Percentiles rank a stretch among this genome's conserved stretches.
Evolutionary conservation across 306 rosid species (phyloP).

Genomic region (Rubus parviflorus): DNA sequence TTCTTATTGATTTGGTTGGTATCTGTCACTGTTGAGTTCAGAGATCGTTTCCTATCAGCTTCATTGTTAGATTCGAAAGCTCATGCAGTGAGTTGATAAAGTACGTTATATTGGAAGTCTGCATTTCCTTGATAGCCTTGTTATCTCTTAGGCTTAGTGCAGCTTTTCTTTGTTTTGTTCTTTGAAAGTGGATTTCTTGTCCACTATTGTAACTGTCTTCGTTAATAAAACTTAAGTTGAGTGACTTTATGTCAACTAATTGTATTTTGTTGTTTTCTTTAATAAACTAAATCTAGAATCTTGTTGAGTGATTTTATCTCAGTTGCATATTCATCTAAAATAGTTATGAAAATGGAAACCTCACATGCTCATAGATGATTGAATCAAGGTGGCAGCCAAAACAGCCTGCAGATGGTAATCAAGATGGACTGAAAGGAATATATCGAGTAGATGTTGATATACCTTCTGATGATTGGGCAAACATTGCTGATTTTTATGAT

Average conservation of each 20-base stretch:
- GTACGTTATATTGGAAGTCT: not conserved
- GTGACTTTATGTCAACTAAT: too few relatives aligned
- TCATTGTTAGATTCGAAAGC: not conserved
- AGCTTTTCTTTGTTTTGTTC: not conserved
- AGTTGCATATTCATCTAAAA: slow-evolving; percentile 3
- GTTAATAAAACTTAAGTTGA: too few relatives aligned
- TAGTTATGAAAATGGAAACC: slow-evolving; percentile 40
- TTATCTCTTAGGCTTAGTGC: not conserved
- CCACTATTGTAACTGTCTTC: not conserved
- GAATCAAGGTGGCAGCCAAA: slow-evolving; percentile 82
- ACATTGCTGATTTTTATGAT: slow-evolving; percentile 69
- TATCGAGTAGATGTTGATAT: slow-evolving; percentile 80
- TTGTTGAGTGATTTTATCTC: slow-evolving; percentile 11
- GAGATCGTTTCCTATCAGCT: not conserved
- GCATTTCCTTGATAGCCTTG: not conserved
- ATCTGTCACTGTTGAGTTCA: not conserved
- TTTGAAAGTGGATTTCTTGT: not conserved
- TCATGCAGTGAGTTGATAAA: not conserved
- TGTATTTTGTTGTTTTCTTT: not conserved
- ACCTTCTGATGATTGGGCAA: slow-evolving; percentile 86
- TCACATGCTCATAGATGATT: slow-evolving; percentile 54
- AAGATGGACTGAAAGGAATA: slow-evolving; percentile 59
- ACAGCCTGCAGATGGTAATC: slow-evolving; percentile 31
- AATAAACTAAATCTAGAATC: not conserved
- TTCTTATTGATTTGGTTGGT: not conserved